Base-by-base conservation (phyloP, 73 alveolate genomes). In the Stentor roeselii region DNA sequence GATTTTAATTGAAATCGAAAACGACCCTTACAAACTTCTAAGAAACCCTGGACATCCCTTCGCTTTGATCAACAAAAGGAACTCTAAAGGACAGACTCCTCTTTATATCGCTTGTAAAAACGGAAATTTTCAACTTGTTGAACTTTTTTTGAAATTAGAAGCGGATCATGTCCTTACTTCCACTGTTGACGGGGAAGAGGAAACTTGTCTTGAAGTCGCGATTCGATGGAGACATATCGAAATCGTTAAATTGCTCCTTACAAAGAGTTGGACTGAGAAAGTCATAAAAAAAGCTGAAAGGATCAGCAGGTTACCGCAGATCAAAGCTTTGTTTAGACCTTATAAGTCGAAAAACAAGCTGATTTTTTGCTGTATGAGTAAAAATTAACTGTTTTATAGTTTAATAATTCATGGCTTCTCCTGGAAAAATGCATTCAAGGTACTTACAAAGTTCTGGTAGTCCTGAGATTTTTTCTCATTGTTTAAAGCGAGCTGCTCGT, bases 81-180 rank as follows among this genome's bases (percentile, higher is more conserved):
- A 85, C 75, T 36, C 36, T 36, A 42, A 85, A 32, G 90, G 90
- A 15, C 32, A 77, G 59, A 91, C 97, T 39, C 95, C 97, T 21
- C 75, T 91, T 3, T 89, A 89, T 86, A 86, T 91, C 3, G 97
- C 97, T 31, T 90, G 93, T 38, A 27, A 59, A 75, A 35, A 84
- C 42, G 97, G 95, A 34, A 74, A 90, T 76, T 41, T 89, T 3
- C 90, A 82, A 11, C 78, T 89, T 42, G 91, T 88, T 32, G 31
- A 78, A 78, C 50, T 89, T 36, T 75, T 91, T 30, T 3, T 91
- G 0, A 59, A 86, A 3, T 27, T 78, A 37, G 86, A 89, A 59
- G 97, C 97, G 1, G 90, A 89, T 50, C 94, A 84, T 38, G 75
- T 61, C 59, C 38, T 87, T 3, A 34, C 75, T 32, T 59, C 88